Base-by-base conservation (phyloP, 331 rosid genomes). In the Phaseolus coccineus region DNA sequence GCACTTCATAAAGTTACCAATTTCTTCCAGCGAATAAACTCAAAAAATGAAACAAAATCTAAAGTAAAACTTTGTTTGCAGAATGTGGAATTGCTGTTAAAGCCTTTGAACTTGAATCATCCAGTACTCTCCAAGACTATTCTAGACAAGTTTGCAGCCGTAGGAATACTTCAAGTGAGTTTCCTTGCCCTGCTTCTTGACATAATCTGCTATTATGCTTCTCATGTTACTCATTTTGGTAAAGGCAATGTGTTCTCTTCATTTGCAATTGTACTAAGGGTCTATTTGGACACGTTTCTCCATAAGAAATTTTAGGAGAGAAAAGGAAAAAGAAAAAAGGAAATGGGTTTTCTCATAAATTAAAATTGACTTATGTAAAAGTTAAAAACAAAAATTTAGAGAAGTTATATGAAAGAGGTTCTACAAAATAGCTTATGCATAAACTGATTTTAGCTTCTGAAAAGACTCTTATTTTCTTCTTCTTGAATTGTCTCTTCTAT, bases 71-170 rank as follows among this genome's bases (percentile, higher is more conserved):
- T n/a, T 50, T 55, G 35, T 56, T 70, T 28, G 40, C 89, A 95
- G 97, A 95, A 87, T 56, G 88, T 88, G 37, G 97, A 90, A 47
- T 71, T 85, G 73, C 77, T 91, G 73, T 40, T 92, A 59, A 84
- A 87, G 85, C 88, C 91, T 78, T 82, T 95, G 86, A 63, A 83
- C 52, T 25, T 91, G 70, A 76, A 58, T 50, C 83, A 69, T 76
- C 91, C 93, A 0, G 79, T 76, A 68, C 73, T 51, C 39, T 69
- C 86, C 33, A 94, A 92, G 85, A 87, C 94, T 27, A 86, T 92
- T n/a, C 15, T 76, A 8, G 97, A 94, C 87, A 92, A 94, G 87
- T 92, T 94, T 86, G 97, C 98, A 71, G 97, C 98, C 24, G 97
- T 91, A 53, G 93, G 94, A 80, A 91, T 93, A 76, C 98, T 94